Percentiles rank a stretch among this genome's conserved stretches.
Evolutionary conservation across 257 asterid species (phyloP).

Genomic region (Verbascum thapsus): DNA sequence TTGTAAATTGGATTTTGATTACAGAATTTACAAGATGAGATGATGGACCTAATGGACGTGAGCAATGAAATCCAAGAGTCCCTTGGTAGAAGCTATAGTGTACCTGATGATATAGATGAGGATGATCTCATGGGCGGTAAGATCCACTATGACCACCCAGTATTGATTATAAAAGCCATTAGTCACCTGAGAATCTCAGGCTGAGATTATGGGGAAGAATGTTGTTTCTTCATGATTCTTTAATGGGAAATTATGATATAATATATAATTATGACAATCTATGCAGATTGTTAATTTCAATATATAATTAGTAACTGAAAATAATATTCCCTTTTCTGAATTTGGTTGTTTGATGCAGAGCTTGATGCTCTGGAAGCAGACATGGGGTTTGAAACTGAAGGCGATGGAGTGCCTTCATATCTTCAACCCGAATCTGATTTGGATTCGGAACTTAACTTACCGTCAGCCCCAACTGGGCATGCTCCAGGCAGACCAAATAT

Average conservation of each 20-base stretch:
- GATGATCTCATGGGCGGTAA: slow-evolving; percentile 97
- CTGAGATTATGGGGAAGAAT: slow-evolving; percentile 2
- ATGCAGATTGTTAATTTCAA: not conserved
- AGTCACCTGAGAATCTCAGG: too few species aligned
- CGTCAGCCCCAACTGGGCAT: slow-evolving; percentile 86
- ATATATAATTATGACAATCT: slow-evolving; percentile 3
- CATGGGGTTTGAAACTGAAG: slow-evolving; percentile 88
- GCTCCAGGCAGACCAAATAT: slow-evolving; percentile 56
- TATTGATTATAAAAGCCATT: not conserved
- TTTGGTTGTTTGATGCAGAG: slow-evolving; percentile 49
- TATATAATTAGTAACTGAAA: not conserved
- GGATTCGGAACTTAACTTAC: slow-evolving; percentile 82
- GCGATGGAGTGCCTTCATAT: slow-evolving; percentile 88
- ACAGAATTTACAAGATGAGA: slow-evolving; percentile 95
- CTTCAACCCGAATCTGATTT: slow-evolving; percentile 88
- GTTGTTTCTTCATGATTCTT: slow-evolving; percentile 9
- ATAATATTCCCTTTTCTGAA: not conserved
- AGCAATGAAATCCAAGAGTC: slow-evolving; percentile 96
- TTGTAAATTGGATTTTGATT: slow-evolving; percentile 18
- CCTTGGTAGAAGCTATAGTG: slow-evolving; percentile 93
- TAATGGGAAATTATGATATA: slow-evolving; percentile 15
- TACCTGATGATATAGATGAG: slow-evolving; percentile 96
- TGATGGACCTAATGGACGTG: slow-evolving; percentile 99
- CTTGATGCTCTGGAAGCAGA: slow-evolving; percentile 99
- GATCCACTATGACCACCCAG: slow-evolving; percentile 27